Evolutionary conservation across 1,284 basidiomycete species (phyloP), one percentile per base, ranked within the genome.

Genomic region (Microbotryum violaceum): DNA sequence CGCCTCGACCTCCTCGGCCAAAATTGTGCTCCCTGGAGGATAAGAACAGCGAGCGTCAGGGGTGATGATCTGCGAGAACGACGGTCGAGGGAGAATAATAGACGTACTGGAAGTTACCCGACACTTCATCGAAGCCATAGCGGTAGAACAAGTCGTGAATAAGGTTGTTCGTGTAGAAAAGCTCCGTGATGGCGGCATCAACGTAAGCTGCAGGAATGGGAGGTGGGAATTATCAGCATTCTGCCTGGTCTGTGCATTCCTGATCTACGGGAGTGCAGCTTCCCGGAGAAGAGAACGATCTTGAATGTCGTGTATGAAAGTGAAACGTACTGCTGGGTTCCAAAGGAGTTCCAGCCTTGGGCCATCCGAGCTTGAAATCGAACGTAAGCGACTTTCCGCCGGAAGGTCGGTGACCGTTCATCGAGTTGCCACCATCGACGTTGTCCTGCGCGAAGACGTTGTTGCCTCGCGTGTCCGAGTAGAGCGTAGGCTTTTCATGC

Each of bases 371-470:
- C 42, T 80, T 77, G 80, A 79, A 94, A 73, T 88, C 78, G 75
- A 92, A 96, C 4, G 70, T 71, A 71, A 83, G 76, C 58, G 75
- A 73, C 14, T 76, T 66, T 62, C 83, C 84, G 65, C 79, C 83
- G 57, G 83, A 80, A 0, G 92, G 91, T 58, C 92, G 87, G 74
- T 85, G 85, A 77, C 94, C 94, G 72, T 79, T 67, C 82, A 83
- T 94, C 50, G 77, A 74, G 73, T 86, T 87, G 70, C 79, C 81
- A 37, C 92, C 92, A 65, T 88, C 85, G 87, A 89, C 89, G 75
- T 91, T 88, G 81, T 90, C 89, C 67, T 91, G 89, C 1, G 88
- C 86, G 67, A 89, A 88, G 57, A 87, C 88, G 72, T 94, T 94
- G 81, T 94, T 94, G 58, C 92, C 92, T 21, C 84, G 86, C 0